Evolutionary conservation across 306 rosid genomes (phyloP), one percentile per base, ranked within the genome.

Genomic region (Inga oerstediana): DNA sequence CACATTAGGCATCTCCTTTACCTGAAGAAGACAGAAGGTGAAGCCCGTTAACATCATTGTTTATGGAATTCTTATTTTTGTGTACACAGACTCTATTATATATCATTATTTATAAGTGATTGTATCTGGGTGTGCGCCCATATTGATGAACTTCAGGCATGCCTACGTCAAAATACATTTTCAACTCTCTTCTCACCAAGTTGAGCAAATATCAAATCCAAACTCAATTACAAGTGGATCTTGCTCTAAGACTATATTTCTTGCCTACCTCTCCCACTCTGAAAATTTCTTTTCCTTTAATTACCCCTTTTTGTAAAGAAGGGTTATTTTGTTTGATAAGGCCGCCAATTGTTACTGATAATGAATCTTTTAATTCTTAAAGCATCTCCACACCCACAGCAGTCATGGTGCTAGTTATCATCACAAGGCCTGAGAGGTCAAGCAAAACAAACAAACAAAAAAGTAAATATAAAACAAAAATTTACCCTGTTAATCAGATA

Each of bases 1-100:
- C 77, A 97, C 98, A 84, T 97, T 97, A 80, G 99, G 98, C 99
- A 97, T 97, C 90, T 97, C 99, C 92, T 92, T 97, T 54, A 97
- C 94, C 99, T 97, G 97, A 84, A 87, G 75, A 72, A 84, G 71
- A 85, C 77, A 83, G 73, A 76, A 41, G 73, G 76, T n/a, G 30
- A 64, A 61, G 79, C 64, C 70, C 35, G 49, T 83, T 79, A 84
- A 44, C 61, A 66, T 80, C 51, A 84, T 43, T 46, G 65, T 62
- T 52, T 20, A 43, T 24, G 13, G 35, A 58, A 70, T 77, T 64
- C 76, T 58, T 70, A 37, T 49, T 59, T 59, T 12, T 81, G 51
- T 17, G 61, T 17, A 67, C 7, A 43, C 72, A 80, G 70, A 71
- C 76, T 43, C 75, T 62, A 62, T 11, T 4, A 27, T 27, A 62